Conservation (phyloP, 2,329 filamentous ascomycete genomes). For the Colletotrichum scovillei region DNA sequence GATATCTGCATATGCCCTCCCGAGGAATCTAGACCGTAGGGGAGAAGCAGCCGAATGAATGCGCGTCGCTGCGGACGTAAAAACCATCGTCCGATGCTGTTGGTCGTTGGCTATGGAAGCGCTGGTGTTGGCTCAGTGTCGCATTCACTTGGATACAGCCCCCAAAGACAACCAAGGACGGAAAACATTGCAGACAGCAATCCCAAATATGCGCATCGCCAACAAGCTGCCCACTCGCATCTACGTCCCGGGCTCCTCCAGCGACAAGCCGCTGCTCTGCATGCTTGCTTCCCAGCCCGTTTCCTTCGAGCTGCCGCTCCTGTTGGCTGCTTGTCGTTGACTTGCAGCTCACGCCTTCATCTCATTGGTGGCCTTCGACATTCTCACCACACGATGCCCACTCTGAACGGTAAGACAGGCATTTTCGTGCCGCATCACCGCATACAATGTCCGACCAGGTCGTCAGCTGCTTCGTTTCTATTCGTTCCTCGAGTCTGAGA, state of each 20-base stretch:
- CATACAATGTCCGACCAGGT: conserved; percentile 15
- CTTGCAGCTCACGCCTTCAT: conserved; percentile 2
- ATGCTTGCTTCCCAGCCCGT: conserved; percentile 14
- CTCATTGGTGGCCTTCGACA: conserved; percentile 22
- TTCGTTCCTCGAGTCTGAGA: conserved; percentile 6
- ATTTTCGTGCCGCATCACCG: conserved; percentile 28
- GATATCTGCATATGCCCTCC: background rate
- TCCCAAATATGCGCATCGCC: background rate
- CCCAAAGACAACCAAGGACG: background rate
- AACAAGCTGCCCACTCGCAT: background rate
- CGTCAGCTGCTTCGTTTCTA: conserved; percentile 23
- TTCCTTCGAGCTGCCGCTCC: conserved; percentile 20
- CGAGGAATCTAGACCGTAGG: background rate
- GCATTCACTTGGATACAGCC: background rate
- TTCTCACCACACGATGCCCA: conserved; percentile 16
- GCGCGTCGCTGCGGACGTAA: background rate
- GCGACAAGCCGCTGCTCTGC: conserved; percentile 13
- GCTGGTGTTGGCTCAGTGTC: background rate
- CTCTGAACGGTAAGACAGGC: conserved; percentile 22
- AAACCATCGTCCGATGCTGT: background rate
- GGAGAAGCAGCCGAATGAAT: background rate
- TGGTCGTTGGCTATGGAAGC: background rate
- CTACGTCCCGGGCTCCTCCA: conserved; percentile 1
- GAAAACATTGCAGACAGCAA: background rate
- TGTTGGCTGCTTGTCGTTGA: conserved; percentile 20